phyloP scores from a whole-genome alignment of 371 early-diverging fungal genomes.

The Apophysomyces trapeziformis region DNA sequence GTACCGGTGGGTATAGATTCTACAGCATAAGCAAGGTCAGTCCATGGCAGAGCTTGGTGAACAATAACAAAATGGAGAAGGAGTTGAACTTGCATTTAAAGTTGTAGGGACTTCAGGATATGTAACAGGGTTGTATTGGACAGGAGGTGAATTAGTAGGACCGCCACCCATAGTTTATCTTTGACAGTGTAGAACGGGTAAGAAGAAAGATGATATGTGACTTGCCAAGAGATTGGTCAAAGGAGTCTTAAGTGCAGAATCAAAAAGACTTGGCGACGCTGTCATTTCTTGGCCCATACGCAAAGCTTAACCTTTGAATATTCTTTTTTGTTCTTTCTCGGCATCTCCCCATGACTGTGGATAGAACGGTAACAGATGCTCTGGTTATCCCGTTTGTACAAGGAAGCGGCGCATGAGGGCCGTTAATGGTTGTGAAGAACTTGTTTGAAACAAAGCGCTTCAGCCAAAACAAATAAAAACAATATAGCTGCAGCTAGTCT shows the following conservation, averaged over 20 bases:
- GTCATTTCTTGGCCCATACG: not conserved
- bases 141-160: slow-evolving; percentile 19
- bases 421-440: too few species aligned
- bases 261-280: slow-evolving; percentile 13
- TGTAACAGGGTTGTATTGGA: not conserved
- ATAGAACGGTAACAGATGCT: not conserved
- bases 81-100: not conserved
- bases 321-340: not conserved
- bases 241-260: not conserved
- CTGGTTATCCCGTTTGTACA: too few species aligned
- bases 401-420: too few species aligned
- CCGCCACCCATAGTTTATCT: slow-evolving; percentile 15
- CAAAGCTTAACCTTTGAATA: not conserved
- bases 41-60: not conserved
- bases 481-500: too few species aligned
- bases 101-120: slow-evolving; percentile 2
- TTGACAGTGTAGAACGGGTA: not conserved
- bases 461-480: too few species aligned
- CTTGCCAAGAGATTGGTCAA: slow-evolving; percentile 10
- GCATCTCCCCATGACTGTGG: not conserved
- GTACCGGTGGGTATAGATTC: not conserved
- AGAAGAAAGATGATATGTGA: not conserved
- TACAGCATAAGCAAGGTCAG: not conserved
- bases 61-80: not conserved
- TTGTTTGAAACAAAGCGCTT: too few species aligned